Evolutionary conservation across 179 eudicot genomes (phyloP), one percentile per base, ranked within the genome.

Genomic region (Sideroxylon spinosum): DNA sequence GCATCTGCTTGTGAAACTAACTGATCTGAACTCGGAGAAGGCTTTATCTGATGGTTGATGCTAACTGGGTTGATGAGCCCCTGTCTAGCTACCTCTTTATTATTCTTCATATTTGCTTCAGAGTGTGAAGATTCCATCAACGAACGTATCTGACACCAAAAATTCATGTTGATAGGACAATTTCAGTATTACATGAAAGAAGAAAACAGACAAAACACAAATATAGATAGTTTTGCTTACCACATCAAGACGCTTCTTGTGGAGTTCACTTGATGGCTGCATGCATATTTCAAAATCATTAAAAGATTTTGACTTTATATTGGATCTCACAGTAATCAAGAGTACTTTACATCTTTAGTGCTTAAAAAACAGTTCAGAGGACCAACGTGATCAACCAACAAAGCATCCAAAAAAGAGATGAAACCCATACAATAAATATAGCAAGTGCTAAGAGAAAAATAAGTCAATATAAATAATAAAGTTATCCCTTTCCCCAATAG

Each of bases 11-110:
- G 92, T 59, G 89, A 69, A 76, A 79, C 81, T 76, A 91, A 86
- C 83, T 90, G 94, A 59, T 94, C 98, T 50, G 96, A 88, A 79
- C 91, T 89, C 56, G 89, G 88, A 56, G 98, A 87, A 76, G 96
- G 89, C 83, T 91, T 90, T 71, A 89, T 91, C 84, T 83, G 74
- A 71, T 88, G 88, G 86, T 79, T 87, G 44, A 77, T 68, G 71
- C 85, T 85, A 55, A 86, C 80, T 55, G 83, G 79, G 85, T 87
- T 87, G 71, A 84, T 85, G 26, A 85, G 59, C 78, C 90, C 95
- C 71, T 77, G 91, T 80, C 90, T 85, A 80, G 63, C 78, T 70
- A 81, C 80, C 77, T 85, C 94, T 78, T 87, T 89, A 59, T 87
- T 80, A 67, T 69, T 87, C 76, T 74, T 92, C 49, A 81, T 53